phyloP scores from a whole-genome alignment of 306 rosid species.

The Malus sylvestris region DNA sequence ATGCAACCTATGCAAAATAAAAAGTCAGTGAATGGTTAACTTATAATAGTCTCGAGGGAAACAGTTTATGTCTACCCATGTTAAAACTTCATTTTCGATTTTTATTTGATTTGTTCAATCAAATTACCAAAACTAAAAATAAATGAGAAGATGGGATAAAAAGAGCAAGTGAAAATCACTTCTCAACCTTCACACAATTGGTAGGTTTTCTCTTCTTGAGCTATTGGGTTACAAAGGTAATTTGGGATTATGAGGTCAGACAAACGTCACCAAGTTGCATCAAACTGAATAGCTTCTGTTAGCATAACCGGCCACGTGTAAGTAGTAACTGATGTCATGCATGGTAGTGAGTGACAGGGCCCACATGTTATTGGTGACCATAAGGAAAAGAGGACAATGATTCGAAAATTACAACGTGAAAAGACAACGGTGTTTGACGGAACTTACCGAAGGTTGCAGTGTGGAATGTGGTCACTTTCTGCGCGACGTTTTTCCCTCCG shows the following conservation, averaged over 20 bases:
- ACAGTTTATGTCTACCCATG: neutral
- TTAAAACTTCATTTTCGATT: too few relatives aligned
- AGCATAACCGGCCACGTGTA: constrained; percentile 28
- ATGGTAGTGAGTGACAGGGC: neutral
- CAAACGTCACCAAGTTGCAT: neutral
- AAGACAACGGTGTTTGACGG: neutral
- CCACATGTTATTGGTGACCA: neutral
- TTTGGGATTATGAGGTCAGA: neutral
- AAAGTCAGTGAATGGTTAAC: too few relatives aligned
- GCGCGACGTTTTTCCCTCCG: constrained; percentile 35
- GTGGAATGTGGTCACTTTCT: constrained; percentile 73
- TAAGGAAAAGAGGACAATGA: neutral
- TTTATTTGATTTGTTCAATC: neutral
- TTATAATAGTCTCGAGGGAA: too few relatives aligned
- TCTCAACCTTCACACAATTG: too few relatives aligned
- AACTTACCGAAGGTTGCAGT: constrained; percentile 78
- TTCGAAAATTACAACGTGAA: neutral
- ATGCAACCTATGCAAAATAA: neutral
- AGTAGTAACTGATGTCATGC: constrained; percentile 2
- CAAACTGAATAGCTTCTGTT: neutral
- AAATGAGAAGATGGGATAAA: too few relatives aligned
- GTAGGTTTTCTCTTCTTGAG: too few relatives aligned
- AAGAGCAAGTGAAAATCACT: too few relatives aligned
- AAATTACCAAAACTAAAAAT: neutral
- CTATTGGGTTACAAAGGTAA: neutral